These are phyloP conservation scores for Colletotrichum karsti DNA, from an alignment of 2,329 filamentous ascomycete genomes.

Conservation along the genomic window DNA sequence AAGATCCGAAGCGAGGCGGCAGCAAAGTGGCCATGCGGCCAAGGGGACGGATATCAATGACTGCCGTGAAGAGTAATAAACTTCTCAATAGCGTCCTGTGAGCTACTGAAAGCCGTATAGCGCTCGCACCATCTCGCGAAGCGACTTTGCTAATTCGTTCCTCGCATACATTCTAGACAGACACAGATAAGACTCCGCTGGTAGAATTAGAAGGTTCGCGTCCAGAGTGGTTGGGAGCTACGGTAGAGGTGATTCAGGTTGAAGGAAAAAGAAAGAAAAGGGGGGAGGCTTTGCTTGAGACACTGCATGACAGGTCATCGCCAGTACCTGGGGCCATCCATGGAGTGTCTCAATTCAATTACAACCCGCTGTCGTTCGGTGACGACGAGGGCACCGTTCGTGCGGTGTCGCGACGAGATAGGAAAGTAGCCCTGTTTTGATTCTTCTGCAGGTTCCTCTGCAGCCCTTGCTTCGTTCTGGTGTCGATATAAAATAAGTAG, in stretches of 20 bases:
- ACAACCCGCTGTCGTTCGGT: not conserved
- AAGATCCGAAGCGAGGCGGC: not conserved
- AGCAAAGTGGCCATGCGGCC: not conserved
- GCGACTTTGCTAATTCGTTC: constrained; percentile 6
- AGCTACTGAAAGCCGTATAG: not conserved
- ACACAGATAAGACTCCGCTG: not conserved
- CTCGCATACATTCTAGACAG: not conserved
- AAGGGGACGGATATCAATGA: not conserved
- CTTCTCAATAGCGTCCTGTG: constrained; percentile 9
- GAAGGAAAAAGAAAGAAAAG: constrained; percentile 15
- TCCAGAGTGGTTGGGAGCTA: constrained; percentile 1
- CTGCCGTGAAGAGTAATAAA: not conserved
- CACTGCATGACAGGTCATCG: constrained; percentile 17
- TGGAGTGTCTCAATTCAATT: constrained; percentile 2
- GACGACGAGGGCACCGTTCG: not conserved
- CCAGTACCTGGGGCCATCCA: not conserved
- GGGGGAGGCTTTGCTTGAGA: constrained; percentile 11
- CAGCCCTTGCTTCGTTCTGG: not conserved
- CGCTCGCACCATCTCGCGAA: not conserved
- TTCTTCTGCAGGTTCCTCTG: not conserved
- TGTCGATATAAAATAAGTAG: constrained; percentile 15
- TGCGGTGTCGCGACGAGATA: not conserved
- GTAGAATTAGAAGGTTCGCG: not conserved
- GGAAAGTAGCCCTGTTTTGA: constrained; percentile 8
- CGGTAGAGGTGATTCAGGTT: constrained; percentile 6